phyloP scores from a whole-genome alignment of 306 rosid species.

The Cicer judaicum region DNA sequence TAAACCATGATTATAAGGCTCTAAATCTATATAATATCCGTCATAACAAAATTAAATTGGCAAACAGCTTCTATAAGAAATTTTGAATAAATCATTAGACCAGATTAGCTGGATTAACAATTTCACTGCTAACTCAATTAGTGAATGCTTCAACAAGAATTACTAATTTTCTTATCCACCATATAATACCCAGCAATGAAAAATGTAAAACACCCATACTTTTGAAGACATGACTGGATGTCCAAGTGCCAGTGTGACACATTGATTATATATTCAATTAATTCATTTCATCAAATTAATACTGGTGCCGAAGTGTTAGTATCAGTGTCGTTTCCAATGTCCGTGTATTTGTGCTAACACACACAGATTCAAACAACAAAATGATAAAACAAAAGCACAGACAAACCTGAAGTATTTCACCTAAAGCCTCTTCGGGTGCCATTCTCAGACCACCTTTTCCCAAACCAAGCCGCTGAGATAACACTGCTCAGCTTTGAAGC shows the following conservation, averaged over 20 bases:
- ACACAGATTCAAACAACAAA: not conserved
- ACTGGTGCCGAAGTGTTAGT: no score
- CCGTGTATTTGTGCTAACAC: no score
- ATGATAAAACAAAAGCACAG: not conserved
- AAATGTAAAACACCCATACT: not conserved
- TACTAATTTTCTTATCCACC: not conserved
- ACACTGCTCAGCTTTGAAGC: slow-evolving; percentile 71
- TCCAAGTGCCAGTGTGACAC: no score
- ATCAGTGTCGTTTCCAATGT: no score
- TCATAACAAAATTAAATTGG: slow-evolving; percentile 13
- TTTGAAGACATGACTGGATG: no score
- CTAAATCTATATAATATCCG: not conserved
- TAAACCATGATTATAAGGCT: not conserved
- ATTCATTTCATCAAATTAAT: no score
- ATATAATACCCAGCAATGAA: slow-evolving; percentile 21
- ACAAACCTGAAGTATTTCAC: slow-evolving; percentile 82
- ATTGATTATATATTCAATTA: no score
- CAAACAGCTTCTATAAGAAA: not conserved
- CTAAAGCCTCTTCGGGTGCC: slow-evolving; percentile 97
- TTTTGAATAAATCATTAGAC: slow-evolving; percentile 20
- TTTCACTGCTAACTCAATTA: slow-evolving; percentile 16
- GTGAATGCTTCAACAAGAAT: slow-evolving; percentile 17
- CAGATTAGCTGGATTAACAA: slow-evolving; percentile 10
- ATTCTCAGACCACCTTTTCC: slow-evolving; percentile 96
- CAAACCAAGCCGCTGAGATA: slow-evolving; percentile 92